phyloP scores from a whole-genome alignment of 306 rosid species.

The Lathyrus tuberosus region DNA sequence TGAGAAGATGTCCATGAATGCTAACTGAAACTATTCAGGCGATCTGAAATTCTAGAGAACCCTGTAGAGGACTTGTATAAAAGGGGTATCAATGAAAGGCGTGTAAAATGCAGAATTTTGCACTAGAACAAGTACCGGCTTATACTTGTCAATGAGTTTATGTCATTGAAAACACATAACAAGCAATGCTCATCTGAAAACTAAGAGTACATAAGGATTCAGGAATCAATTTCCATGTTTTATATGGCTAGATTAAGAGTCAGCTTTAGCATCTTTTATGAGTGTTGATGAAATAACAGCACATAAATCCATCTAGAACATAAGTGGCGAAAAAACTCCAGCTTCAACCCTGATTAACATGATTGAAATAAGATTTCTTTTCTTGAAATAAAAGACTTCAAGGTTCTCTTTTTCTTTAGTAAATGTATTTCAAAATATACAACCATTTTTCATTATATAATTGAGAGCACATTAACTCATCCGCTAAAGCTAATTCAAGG shows the following conservation, averaged over 20 bases:
- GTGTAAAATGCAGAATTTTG: slow-evolving; percentile 6
- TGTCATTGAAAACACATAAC: slow-evolving; percentile 7
- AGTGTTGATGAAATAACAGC: slow-evolving; percentile 17
- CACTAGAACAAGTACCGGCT: slow-evolving; percentile 12
- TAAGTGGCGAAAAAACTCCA: slow-evolving; percentile 25
- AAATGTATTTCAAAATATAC: slow-evolving; percentile 13
- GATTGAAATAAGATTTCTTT: background rate
- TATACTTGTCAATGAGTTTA: background rate
- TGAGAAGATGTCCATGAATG: slow-evolving; percentile 37
- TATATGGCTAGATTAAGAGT: slow-evolving; percentile 17
- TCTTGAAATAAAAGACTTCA: slow-evolving; percentile 16
- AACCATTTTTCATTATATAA: slow-evolving; percentile 8
- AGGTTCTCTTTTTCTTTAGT: slow-evolving; percentile 5
- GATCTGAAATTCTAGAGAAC: slow-evolving; percentile 26
- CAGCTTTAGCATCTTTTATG: slow-evolving; percentile 23
- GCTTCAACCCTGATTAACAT: slow-evolving; percentile 17
- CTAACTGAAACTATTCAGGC: slow-evolving; percentile 24
- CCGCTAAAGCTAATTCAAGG: slow-evolving; percentile 1
- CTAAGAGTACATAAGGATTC: slow-evolving; percentile 17
- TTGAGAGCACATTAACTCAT: background rate
- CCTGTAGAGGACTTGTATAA: background rate
- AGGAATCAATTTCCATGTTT: slow-evolving; percentile 21
- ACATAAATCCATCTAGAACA: slow-evolving; percentile 10
- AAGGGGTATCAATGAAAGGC: slow-evolving; percentile 14
- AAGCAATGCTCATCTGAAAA: slow-evolving; percentile 11